Base-by-base conservation (phyloP, 208 protist species). In the Leishmania mexicana region DNA sequence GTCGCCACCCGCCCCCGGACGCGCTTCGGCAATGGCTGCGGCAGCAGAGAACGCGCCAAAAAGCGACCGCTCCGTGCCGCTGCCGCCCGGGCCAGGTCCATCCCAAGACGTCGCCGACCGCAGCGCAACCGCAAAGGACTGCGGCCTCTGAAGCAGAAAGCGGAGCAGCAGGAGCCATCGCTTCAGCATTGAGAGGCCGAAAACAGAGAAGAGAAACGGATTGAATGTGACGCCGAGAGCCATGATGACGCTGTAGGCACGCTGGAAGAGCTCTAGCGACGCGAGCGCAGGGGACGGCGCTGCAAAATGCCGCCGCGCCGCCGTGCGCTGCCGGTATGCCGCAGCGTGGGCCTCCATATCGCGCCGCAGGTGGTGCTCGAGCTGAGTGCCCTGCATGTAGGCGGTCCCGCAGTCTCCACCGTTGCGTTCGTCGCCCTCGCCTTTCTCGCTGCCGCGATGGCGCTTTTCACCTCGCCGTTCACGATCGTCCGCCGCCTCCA, bases 161-260 rank as follows among this genome's bases (percentile, higher is more conserved):
- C 91, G 90, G 51, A 95, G 80, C 38, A 97, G 73, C 60, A 97
- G 78, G 65, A 97, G 85, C 88, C 86, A 93, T 21, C 89, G 87
- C 80, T 97, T 97, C 82, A 95, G 79, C 60, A 89, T 78, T 6
- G 89, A 89, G 35, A 97, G 82, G 35, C 84, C 78, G 78, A 91
- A 94, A 62, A 95, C 80, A 67, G 92, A 91, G 72, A 94, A 90
- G 47, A 91, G 74, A 74, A 97, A 95, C 0, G 94, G 91, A 83
- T 97, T 97, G 83, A 95, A 97, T 38, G 92, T 97, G 28, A 97
- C 94, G 19, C 94, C 94, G 51, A 97, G 87, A 31, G 85, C 79
- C 87, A 96, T 92, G 57, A 96, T 86, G 80, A 96, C 87, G 62
- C 84, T 83, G 81, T 95, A 96, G 40, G 87, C 83, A 47, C 92